Evolutionary conservation across 352 stramenopile genomes (phyloP), one percentile per base, ranked within the genome.

Genomic region (Phytophthora brassicae): DNA sequence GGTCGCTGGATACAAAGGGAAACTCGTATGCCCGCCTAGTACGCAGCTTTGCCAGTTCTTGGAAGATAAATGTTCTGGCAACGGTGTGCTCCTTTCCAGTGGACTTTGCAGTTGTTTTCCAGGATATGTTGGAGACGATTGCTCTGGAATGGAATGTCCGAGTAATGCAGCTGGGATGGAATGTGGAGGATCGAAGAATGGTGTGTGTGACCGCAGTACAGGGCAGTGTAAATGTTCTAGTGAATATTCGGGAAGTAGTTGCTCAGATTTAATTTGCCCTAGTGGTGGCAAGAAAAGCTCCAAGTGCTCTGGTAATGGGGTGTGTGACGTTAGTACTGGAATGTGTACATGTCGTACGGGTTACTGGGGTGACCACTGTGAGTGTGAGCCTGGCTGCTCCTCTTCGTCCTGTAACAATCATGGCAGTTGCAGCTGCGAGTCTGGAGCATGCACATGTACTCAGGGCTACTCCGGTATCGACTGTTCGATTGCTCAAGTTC

Each of bases 381-480:
- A 91, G 33, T 93, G 82, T 42, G 82, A 92, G 0, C 80, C 78
- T 12, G 84, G 84, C 4, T 93, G 82, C 39, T 77, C 79, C 2
- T 42, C 22, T 11, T 62, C 66, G 0, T 82, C 64, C 13, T 89
- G 82, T 45, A 64, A 67, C 13, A 35, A 14, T 9, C 50, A 81
- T 20, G 84, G 84, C 1, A 50, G 56, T 6, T 93, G 84, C 24
- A 84, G 86, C 52, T 93, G 84, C 38, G 67, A 70, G 16, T 89
- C 79, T 9, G 81, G 82, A 0, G 80, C 76, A 5, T 93, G 84
- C 23, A 68, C 76, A 0, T 93, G 82, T 19, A 26, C 39, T 0
- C 12, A 52, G 3, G 84, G 82, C 0, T 86, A 73, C 55, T 84
- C 68, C 0, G 82, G 82, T 29, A 23, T 81, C 2, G 52, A 54